Base-by-base conservation (phyloP, 345 rosid species). In the Acer yangbiense region DNA sequence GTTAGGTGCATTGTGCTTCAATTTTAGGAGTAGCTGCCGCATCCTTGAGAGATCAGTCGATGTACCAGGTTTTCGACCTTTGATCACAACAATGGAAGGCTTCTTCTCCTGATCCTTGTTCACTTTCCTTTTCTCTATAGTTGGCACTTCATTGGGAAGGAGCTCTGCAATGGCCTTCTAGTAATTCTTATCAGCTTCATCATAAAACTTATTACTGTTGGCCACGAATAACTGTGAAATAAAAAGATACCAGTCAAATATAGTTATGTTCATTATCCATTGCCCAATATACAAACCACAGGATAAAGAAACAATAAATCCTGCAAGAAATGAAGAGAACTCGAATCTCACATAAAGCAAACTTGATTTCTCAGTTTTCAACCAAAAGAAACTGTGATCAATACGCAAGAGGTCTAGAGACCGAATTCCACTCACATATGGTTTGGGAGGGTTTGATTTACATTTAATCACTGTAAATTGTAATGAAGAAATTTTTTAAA, bases 121-220 rank as follows among this genome's bases (percentile, higher is more conserved):
- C 27, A 87, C 91, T 82, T 86, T 84, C 72, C 76, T 88, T 81
- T 83, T 92, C 83, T 85, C 93, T 76, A 94, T 82, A 18, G 87
- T 16, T 4, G 93, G 89, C 60, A 92, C 92, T 58, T 94, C 98
- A 8, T 89, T 89, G 58, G 97, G 98, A 78, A 94, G 85, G 77
- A 94, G 87, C 74, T 90, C 94, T 0, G 65, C 91, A 32, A 92
- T 94, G 16, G 92, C 86, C 87, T 94, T 90, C 95, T 97, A 94
- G 79, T 92, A 91, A 68, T 89, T 82, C 84, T 89, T 89, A 78
- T 90, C 87, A 23, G 89, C 89, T 75, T 92, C 93, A 0, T 87
- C 80, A 32, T 94, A 87, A 68, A 91, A 94, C 77, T 89, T 92
- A 80, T 87, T 89, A 50, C 74, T 67, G 65, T 76, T 84, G 67